phyloP scores from a whole-genome alignment of 2,329 filamentous ascomycete species.

The Blastomyces silverae region DNA sequence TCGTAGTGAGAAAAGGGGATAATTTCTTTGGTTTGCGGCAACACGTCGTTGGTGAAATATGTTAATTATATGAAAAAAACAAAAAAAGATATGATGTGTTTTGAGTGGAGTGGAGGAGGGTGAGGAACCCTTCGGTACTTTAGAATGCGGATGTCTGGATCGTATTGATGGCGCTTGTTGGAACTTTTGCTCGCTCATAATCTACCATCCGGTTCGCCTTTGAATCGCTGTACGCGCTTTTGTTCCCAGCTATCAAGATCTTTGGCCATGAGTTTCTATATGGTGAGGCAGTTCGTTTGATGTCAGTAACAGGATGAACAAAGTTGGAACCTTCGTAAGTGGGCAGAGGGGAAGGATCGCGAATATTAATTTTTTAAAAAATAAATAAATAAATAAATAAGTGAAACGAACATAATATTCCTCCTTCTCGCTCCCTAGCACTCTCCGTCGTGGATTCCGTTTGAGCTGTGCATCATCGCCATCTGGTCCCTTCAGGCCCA shows the following conservation, averaged over 20 bases:
- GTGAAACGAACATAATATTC: conserved; percentile 43
- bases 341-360: not conserved
- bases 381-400: conserved; percentile 1
- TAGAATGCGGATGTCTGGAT: not conserved
- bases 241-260: conserved; percentile 97
- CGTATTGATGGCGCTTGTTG: not conserved
- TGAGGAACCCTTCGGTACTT: not conserved
- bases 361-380: too few species aligned
- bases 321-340: not conserved
- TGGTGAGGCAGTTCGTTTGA: not conserved
- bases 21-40: too few species aligned
- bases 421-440: conserved; percentile 40
- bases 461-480: conserved; percentile 68
- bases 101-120: not conserved
- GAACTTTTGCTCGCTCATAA: conserved; percentile 43
- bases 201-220: conserved; percentile 82
- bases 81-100: too few species aligned
- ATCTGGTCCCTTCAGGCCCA: conserved; percentile 60
- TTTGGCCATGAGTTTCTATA: conserved; percentile 71
- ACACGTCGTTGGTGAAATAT: too few species aligned
- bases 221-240: conserved; percentile 80
- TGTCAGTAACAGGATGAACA: conserved; percentile 17
- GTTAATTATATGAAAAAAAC: too few species aligned
- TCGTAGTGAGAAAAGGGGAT: too few species aligned
- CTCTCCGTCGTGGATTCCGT: conserved; percentile 40